Evolutionary conservation across 2,329 filamentous ascomycete species (phyloP), one percentile per base, ranked within the genome.

Genomic region (Stemphylium beticola): DNA sequence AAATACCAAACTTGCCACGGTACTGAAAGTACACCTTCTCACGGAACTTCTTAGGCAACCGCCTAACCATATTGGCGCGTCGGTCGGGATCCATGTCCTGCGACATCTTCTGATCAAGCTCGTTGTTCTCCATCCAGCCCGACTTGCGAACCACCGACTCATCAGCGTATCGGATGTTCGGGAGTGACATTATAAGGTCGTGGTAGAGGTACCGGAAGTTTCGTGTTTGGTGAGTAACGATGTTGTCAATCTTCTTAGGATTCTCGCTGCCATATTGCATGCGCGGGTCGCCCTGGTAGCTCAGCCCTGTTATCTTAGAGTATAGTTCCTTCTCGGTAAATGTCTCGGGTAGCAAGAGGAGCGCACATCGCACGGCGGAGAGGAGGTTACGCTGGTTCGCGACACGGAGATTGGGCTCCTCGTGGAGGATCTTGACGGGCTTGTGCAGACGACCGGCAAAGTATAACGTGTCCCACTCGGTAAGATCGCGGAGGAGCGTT

Each of bases 371-470:
- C 4, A 98, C 82, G 2, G 96, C 96, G 8, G 93, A 93, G 38
- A 98, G 84, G 15, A 99, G 84, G 74, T 99, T 99, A 75, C 96
- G 89, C 76, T 99, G 95, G 75, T 99, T 98, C 4, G 93, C 92
- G 29, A 98, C 85, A 29, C 95, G 91, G 36, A 99, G 92, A 44
- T 88, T 88, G 0, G 95, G 91, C 69, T 99, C 91, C 73, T 99
- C 95, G 45, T 93, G 89, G 15, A 99, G 84, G 63, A 99, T 98
- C 80, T 99, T 98, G 76, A 96, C 95, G 1, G 95, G 95, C 74
- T 99, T 99, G 61, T 99, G 95, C 47, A 99, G 83, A 31, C 95
- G 90, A 4, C 95, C 95, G 5, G 96, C 95, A n/a, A 99, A 85
- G 75, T 99, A 99, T 22, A 99, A 81, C 0, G 92, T 96, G 59